Conservation (phyloP, 1,284 basidiomycete species). For the Puccinia triticina region DNA sequence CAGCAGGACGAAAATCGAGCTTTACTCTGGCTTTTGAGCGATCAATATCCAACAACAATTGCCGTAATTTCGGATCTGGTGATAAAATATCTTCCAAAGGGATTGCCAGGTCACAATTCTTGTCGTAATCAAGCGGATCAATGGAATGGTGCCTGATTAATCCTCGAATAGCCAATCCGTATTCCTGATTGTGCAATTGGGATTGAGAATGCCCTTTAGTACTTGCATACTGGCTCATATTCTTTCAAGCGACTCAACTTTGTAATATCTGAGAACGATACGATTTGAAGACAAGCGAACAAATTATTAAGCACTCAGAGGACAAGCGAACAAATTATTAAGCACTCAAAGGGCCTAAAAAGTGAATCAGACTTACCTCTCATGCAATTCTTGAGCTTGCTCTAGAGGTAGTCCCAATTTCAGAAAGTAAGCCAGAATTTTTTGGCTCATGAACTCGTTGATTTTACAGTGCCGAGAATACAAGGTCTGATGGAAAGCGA, state of each 20-base stretch:
- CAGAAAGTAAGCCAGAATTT: slow-evolving; percentile 71
- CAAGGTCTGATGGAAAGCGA: slow-evolving; percentile 29
- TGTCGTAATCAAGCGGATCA: slow-evolving; percentile 83
- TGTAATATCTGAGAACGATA: slow-evolving; percentile 28
- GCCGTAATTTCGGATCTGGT: slow-evolving; percentile 69
- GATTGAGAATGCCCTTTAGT: background rate
- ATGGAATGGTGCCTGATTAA: slow-evolving; percentile 77
- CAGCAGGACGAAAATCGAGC: slow-evolving; percentile 64
- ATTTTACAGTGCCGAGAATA: slow-evolving; percentile 40
- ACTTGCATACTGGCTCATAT: background rate
- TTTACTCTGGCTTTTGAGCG: slow-evolving; percentile 69
- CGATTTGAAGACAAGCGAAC: background rate
- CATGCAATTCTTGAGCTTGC: slow-evolving; percentile 73
- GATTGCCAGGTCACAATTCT: slow-evolving; percentile 77
- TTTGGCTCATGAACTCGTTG: slow-evolving; percentile 42
- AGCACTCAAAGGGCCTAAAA: background rate
- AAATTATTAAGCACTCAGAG: background rate
- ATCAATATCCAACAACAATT: slow-evolving; percentile 77
- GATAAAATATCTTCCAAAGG: slow-evolving; percentile 79
- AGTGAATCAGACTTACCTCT: background rate
- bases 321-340: background rate
- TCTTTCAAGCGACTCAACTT: slow-evolving; percentile 31
- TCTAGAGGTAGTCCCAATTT: slow-evolving; percentile 70
- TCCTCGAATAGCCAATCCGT: slow-evolving; percentile 82
- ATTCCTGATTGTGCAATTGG: slow-evolving; percentile 58